phyloP scores from a whole-genome alignment of 2,329 filamentous ascomycete genomes.

The Apiospora hydei region DNA sequence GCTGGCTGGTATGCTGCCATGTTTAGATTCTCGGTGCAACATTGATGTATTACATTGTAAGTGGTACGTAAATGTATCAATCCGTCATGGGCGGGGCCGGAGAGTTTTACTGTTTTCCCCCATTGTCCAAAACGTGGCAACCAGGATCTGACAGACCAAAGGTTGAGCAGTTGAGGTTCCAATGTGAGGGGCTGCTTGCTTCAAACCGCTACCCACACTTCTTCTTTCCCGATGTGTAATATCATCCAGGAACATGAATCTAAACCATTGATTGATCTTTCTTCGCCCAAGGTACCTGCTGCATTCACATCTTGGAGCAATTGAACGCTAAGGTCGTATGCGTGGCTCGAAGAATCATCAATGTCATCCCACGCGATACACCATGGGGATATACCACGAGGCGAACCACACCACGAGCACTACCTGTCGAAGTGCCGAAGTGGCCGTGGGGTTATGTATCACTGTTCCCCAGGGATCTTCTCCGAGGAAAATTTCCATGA shows the following conservation, averaged over 20 bases:
- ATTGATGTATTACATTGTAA: not conserved
- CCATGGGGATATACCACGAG: not conserved
- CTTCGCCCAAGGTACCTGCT: not conserved
- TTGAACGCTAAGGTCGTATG: no score
- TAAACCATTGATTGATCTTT: not conserved
- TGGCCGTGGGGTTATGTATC: not conserved
- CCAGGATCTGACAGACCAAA: not conserved
- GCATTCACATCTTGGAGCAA: not conserved
- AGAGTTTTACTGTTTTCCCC: not conserved
- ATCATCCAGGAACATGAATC: not conserved
- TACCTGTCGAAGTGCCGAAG: not conserved
- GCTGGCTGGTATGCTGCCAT: not conserved
- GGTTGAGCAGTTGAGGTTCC: not conserved
- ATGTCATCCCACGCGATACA: not conserved
- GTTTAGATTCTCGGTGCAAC: no score
- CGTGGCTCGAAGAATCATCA: no score
- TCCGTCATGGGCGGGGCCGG: not conserved
- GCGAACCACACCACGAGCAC: not conserved
- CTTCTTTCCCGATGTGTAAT: not conserved
- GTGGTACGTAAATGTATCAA: not conserved
- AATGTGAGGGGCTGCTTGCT: not conserved
- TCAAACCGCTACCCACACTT: not conserved
- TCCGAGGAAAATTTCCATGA: not conserved
- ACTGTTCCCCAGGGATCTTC: not conserved
- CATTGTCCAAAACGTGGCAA: conserved; percentile 6